Evolutionary conservation across 768 basidiomycete genomes (phyloP).

Genomic region (Boletellus ananiceps): DNA sequence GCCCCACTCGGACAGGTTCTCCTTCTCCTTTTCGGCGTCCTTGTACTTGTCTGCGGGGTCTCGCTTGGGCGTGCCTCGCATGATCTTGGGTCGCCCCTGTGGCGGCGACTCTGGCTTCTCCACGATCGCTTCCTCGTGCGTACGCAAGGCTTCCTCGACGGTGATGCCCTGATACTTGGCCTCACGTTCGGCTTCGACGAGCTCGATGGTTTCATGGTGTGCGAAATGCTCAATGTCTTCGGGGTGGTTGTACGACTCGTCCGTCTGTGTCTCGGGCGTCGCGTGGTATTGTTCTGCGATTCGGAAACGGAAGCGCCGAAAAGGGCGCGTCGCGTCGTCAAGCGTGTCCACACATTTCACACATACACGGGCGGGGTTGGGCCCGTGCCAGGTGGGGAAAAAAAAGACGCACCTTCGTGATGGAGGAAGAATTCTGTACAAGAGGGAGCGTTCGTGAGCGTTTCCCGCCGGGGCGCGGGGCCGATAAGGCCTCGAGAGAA

Average conservation of each 20-base stretch:
- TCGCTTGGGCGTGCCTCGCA: conserved; percentile 56
- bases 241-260: conserved; percentile 89
- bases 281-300: conserved; percentile 80
- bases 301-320: too few species aligned
- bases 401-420: conserved; percentile 72
- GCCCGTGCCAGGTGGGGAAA: too few species aligned
- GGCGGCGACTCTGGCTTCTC: conserved; percentile 7
- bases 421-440: conserved; percentile 85
- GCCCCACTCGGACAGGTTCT: conserved; percentile 65
- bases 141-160: conserved; percentile 61
- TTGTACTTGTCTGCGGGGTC: conserved; percentile 63
- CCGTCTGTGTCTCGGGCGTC: conserved; percentile 96
- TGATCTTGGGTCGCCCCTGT: conserved; percentile 46
- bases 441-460: background rate
- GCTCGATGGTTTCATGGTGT: conserved; percentile 84
- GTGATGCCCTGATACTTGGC: conserved; percentile 79
- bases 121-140: conserved; percentile 40
- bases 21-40: conserved; percentile 48
- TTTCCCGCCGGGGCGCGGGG: background rate
- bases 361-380: background rate
- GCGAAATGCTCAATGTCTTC: conserved; percentile 93
- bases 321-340: background rate
- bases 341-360: background rate
- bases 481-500: background rate
- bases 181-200: conserved; percentile 76